These are phyloP conservation scores for Yamadazyma blattariae DNA, from an alignment of 1,139 yeast genomes.

Conservation along the genomic window DNA sequence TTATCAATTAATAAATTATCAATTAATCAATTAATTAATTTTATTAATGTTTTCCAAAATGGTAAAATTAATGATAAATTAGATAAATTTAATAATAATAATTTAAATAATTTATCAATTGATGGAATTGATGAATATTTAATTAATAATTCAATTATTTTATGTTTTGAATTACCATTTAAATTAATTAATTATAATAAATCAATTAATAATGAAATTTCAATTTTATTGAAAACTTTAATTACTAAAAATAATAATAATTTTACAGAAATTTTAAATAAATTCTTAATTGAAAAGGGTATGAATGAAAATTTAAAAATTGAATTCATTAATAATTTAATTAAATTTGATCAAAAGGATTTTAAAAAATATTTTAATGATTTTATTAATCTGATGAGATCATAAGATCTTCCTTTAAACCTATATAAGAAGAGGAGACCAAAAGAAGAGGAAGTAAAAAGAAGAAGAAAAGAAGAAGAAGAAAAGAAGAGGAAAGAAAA, in stretches of 20 bases:
- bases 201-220: constrained; percentile 70
- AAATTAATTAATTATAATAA: constrained; percentile 65
- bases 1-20: constrained; percentile 62
- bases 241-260: constrained; percentile 37
- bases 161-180: constrained; percentile 78
- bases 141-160: constrained; percentile 63
- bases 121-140: constrained; percentile 72
- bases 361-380: constrained; percentile 64
- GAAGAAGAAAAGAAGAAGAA: neutral
- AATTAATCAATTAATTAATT: constrained; percentile 63
- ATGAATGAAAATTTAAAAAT: constrained; percentile 53
- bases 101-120: too few species aligned
- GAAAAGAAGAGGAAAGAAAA: too few species aligned
- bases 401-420: too few species aligned
- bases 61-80: constrained; percentile 51
- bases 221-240: constrained; percentile 65
- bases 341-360: constrained; percentile 51
- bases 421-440: too few species aligned
- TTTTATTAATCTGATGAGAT: constrained; percentile 47
- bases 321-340: constrained; percentile 57
- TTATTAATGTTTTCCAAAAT: constrained; percentile 60
- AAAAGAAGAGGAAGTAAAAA: neutral
- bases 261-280: constrained; percentile 49
- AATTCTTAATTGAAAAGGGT: constrained; percentile 59
- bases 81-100: constrained; percentile 53